Evolutionary conservation across 257 asterid genomes (phyloP).

Genomic region (Verbena officinalis): DNA sequence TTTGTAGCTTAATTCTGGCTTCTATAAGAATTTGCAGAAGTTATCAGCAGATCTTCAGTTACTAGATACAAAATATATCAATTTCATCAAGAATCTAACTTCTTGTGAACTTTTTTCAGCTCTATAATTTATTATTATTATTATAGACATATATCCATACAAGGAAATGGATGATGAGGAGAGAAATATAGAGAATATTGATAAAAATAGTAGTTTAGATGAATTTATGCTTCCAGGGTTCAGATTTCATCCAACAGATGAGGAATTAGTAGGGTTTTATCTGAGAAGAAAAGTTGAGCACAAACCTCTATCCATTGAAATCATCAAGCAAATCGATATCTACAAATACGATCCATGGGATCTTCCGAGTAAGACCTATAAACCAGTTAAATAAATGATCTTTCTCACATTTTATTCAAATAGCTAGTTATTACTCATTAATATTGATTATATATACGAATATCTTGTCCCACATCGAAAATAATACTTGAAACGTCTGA

Average conservation of each 20-base stretch:
- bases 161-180: not conserved
- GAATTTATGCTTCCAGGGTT: conserved; percentile 89
- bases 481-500: too few relatives aligned
- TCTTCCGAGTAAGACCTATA: conserved; percentile 80
- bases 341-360: conserved; percentile 98
- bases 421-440: not conserved
- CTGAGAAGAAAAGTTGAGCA: conserved; percentile 74
- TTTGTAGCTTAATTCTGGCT: too few relatives aligned
- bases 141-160: too few relatives aligned
- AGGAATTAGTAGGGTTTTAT: conserved; percentile 95
- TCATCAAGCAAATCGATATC: conserved; percentile 90
- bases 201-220: conserved; percentile 43
- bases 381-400: not conserved
- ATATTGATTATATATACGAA: not conserved
- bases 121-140: too few relatives aligned
- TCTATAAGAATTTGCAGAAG: too few relatives aligned
- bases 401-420: not conserved
- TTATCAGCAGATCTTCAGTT: conserved; percentile 3
- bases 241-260: conserved; percentile 96
- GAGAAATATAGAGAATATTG: conserved; percentile 31
- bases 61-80: too few relatives aligned
- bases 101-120: not conserved
- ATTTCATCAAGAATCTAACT: too few relatives aligned
- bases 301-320: conserved; percentile 79
- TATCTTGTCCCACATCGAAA: too few relatives aligned